These are phyloP conservation scores for Gastrolobium bilobum DNA, from an alignment of 306 rosid species.

Conservation along the genomic window DNA sequence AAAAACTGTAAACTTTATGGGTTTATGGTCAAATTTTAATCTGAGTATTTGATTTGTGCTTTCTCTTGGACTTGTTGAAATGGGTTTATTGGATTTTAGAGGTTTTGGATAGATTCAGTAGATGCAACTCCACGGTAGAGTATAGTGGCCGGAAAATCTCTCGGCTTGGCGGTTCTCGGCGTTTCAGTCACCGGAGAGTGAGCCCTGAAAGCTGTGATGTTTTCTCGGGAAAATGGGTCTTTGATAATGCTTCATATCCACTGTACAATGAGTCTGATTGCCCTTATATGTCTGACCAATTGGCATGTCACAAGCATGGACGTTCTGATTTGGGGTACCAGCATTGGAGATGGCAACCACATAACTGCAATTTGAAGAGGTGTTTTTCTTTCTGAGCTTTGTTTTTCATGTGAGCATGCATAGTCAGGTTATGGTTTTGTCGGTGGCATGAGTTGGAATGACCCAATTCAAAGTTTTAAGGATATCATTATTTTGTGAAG, in stretches of 20 bases:
- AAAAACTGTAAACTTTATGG: slow-evolving; percentile 5
- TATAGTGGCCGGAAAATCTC: slow-evolving; percentile 83
- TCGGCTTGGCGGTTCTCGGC: slow-evolving; percentile 50
- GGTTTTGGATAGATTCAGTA: slow-evolving; percentile 86
- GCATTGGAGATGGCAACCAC: slow-evolving; percentile 96
- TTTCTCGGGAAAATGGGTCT: slow-evolving; percentile 91
- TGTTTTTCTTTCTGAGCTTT: slow-evolving; percentile 42
- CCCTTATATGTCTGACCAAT: slow-evolving; percentile 98
- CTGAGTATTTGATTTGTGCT: slow-evolving; percentile 43
- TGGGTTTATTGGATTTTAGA: slow-evolving; percentile 60
- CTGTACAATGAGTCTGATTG: slow-evolving; percentile 75
- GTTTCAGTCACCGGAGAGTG: slow-evolving; percentile 52
- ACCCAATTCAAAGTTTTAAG: not conserved
- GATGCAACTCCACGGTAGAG: slow-evolving; percentile 80
- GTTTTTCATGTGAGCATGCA: slow-evolving; percentile 25
- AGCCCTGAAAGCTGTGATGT: slow-evolving; percentile 73
- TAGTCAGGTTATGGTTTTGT: slow-evolving; percentile 24
- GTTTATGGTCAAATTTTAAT: slow-evolving; percentile 2
- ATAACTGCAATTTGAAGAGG: slow-evolving; percentile 92
- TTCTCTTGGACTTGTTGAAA: slow-evolving; percentile 39
- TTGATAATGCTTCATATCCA: slow-evolving; percentile 81
- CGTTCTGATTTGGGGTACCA: slow-evolving; percentile 87
- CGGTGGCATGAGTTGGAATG: slow-evolving; percentile 32
- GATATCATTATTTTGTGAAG: slow-evolving; percentile 10
- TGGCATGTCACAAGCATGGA: slow-evolving; percentile 97